Base-by-base conservation (phyloP, 1,139 yeast genomes). In the Saccharomyces hybrid region DNA sequence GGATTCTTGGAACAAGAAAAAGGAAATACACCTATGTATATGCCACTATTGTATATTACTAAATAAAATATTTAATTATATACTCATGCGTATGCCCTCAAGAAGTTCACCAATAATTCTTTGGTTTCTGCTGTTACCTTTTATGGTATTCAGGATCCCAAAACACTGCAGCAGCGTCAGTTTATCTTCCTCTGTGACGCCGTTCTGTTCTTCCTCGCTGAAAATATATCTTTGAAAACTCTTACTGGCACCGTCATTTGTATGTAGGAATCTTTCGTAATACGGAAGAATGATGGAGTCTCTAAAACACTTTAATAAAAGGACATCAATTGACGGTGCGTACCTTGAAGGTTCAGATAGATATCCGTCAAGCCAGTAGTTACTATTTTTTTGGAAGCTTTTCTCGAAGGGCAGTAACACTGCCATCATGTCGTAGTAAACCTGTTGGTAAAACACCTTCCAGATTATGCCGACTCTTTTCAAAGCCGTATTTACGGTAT, bases 351-450 rank as follows among this genome's bases (percentile, higher is more conserved):
- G 26, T 69, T 71, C 55, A 59, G 63, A 20, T 69, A 65, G 26
- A 68, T 67, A 58, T 63, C 62, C 50, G 64, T 58, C 47, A 70
- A 64, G 13, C 63, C 62, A 57, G 50, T 57, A 59, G 47, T 55
- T 51, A 8, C 54, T 53, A 46, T 57, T 54, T 0, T 50, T 34
- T 20, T 55, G 57, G 16, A 62, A 62, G 34, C 60, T 61, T 14
- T 50, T 50, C 52, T 83, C 85, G 16, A 84, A 62, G 0, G 89
- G 88, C 32, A 82, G 61, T 55, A 84, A 76, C 0, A 81, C 76
- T 0, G 84, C 85, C 54, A 80, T 78, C 48, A 83, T 68, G 59
- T 82, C 80, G 52, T 81, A 82, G 50, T 79, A 71, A 1, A 81
- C 74, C 38, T 76, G 74, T 4, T 73, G 70, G 56, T 78, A 79